phyloP scores from a whole-genome alignment of 257 asterid species.

The Solanum corneliomulleri region DNA sequence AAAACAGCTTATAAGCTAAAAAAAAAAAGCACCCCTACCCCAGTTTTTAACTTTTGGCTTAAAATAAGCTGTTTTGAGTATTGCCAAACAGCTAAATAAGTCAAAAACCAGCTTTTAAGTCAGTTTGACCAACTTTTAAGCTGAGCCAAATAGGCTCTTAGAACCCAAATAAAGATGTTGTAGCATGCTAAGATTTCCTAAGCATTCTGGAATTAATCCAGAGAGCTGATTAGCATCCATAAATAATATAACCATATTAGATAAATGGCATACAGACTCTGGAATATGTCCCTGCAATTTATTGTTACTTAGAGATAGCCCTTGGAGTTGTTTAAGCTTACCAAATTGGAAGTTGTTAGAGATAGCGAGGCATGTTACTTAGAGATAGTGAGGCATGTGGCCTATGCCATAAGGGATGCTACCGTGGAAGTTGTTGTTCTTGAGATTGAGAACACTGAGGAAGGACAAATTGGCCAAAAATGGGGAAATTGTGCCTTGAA shows the following conservation, averaged over 20 bases:
- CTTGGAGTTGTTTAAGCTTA: slow-evolving; percentile 2
- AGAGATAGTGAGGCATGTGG: not conserved
- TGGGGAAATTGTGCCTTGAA: not conserved
- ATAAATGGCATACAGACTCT: slow-evolving; percentile 5
- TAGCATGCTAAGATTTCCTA: slow-evolving; percentile 13
- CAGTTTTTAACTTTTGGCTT: no score
- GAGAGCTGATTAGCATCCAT: slow-evolving; percentile 5
- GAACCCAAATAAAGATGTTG: slow-evolving; percentile 8
- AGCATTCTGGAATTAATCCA: slow-evolving; percentile 15
- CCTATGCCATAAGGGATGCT: not conserved
- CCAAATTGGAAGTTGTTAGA: no score
- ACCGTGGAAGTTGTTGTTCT: slow-evolving; percentile 3
- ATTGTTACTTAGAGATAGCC: slow-evolving; percentile 2
- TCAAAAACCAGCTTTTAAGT: no score
- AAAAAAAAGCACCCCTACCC: no score
- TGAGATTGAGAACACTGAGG: not conserved
- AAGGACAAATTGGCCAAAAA: not conserved
- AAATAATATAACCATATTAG: slow-evolving; percentile 5
- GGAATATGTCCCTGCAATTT: slow-evolving; percentile 11
- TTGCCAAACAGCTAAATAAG: no score
- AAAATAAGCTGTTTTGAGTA: no score
- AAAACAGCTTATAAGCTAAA: no score
- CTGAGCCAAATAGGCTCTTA: no score
- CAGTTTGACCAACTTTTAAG: no score
- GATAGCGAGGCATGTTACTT: not conserved